phyloP scores from a whole-genome alignment of 768 basidiomycete species.

The Kwoniella shandongensis region DNA sequence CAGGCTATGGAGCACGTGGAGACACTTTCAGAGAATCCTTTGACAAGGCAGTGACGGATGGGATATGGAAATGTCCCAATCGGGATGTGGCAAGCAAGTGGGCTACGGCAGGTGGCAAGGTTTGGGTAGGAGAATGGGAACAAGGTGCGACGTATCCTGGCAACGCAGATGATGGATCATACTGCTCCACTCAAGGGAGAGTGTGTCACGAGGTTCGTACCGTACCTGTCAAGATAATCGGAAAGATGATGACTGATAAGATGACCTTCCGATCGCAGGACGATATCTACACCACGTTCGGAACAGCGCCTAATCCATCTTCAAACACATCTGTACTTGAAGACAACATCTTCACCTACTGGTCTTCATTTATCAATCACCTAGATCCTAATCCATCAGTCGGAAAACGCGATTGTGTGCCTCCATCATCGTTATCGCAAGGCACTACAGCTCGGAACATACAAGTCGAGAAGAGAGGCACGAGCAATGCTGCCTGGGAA shows the following conservation, averaged over 20 bases:
- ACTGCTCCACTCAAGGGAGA: constrained; percentile 28
- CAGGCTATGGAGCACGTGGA: background rate
- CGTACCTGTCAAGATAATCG: background rate
- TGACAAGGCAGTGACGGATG: constrained; percentile 37
- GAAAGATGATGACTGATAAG: background rate
- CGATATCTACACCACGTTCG: constrained; percentile 42
- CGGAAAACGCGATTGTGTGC: constrained; percentile 1
- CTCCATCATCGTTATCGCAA: background rate
- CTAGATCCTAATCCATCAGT: constrained; percentile 31
- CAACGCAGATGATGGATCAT: constrained; percentile 25
- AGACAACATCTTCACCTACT: constrained; percentile 18
- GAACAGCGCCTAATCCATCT: constrained; percentile 15
- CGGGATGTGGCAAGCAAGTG: constrained; percentile 33
- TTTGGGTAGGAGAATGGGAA: constrained; percentile 48
- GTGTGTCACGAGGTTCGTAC: constrained; percentile 49
- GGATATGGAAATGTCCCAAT: constrained; percentile 39
- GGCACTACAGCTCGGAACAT: background rate
- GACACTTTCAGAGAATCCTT: constrained; percentile 36
- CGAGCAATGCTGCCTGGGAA: constrained; percentile 11
- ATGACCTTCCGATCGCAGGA: constrained; percentile 24
- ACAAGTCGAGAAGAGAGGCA: background rate
- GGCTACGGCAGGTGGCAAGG: constrained; percentile 34
- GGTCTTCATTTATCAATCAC: constrained; percentile 38
- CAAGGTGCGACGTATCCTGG: constrained; percentile 35
- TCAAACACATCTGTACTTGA: constrained; percentile 10